These are phyloP conservation scores for Tuber indicum DNA, from an alignment of 495 filamentous ascomycete species.

Conservation along the genomic window DNA sequence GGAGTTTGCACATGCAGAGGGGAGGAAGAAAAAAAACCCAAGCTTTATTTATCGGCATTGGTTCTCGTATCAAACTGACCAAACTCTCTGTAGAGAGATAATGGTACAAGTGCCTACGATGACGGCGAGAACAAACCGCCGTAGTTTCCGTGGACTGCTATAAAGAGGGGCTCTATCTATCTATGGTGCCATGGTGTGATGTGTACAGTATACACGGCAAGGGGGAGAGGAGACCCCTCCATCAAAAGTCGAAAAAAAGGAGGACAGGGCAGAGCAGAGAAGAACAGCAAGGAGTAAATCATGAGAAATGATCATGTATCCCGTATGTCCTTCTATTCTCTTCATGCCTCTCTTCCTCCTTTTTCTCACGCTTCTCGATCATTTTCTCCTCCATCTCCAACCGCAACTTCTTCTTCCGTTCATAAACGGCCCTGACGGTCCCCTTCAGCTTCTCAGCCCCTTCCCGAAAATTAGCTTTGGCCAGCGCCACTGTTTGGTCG, in stretches of 20 bases:
- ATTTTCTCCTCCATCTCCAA: conserved; percentile 52
- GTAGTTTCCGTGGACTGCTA: background rate
- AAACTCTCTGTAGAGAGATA: background rate
- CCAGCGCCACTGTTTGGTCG: conserved; percentile 71
- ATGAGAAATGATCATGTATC: conserved; percentile 33
- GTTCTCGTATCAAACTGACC: background rate
- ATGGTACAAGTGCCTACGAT: background rate
- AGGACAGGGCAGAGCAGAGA: background rate
- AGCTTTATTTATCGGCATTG: background rate
- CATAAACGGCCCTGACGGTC: conserved; percentile 84
- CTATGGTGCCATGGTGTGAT: background rate
- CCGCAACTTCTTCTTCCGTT: conserved; percentile 71
- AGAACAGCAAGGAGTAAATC: conserved; percentile 5
- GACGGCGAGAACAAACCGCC: background rate
- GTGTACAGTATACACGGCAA: background rate
- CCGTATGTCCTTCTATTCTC: conserved; percentile 19
- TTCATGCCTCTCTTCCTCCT: conserved; percentile 44
- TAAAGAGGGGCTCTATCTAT: background rate
- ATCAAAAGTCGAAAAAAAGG: background rate
- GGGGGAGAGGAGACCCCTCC: background rate
- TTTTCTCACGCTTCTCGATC: conserved; percentile 46
- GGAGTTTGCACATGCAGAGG: background rate
- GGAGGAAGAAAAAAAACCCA: background rate
- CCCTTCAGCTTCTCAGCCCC: conserved; percentile 67
- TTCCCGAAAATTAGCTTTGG: conserved; percentile 77